These are phyloP conservation scores for Simplicillium aogashimaense DNA, from an alignment of 2,329 filamentous ascomycete genomes.

Conservation along the genomic window DNA sequence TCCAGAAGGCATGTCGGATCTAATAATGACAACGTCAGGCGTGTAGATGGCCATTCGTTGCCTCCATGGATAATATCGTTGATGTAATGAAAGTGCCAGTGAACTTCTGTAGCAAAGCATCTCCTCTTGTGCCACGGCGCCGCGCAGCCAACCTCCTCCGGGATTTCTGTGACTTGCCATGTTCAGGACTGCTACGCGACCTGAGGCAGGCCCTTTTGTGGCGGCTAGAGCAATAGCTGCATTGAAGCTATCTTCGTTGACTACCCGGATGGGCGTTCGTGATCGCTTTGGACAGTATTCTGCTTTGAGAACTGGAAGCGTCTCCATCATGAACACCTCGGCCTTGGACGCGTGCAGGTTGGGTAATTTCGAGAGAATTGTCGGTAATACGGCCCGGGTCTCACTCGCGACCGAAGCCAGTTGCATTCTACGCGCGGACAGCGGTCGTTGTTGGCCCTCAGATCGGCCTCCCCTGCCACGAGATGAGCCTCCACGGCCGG, in stretches of 20 bases:
- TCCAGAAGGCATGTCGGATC: constrained; percentile 33
- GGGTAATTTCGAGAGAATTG: constrained; percentile 33
- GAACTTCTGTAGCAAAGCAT: constrained; percentile 55
- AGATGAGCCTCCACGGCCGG: too few relatives aligned
- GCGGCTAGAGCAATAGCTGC: constrained; percentile 34
- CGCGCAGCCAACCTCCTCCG: constrained; percentile 56
- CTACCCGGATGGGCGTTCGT: constrained; percentile 31
- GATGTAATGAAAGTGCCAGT: constrained; percentile 35
- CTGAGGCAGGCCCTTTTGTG: constrained; percentile 14
- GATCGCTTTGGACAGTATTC: constrained; percentile 30
- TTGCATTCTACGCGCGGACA: not conserved
- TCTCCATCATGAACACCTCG: constrained; percentile 23
- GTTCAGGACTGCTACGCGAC: constrained; percentile 51
- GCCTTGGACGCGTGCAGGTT: constrained; percentile 25
- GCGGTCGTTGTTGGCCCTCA: too few relatives aligned
- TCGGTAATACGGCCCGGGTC: constrained; percentile 35
- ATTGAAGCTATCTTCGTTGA: constrained; percentile 49
- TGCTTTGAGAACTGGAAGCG: constrained; percentile 26
- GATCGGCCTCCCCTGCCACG: too few relatives aligned
- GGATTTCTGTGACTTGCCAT: constrained; percentile 48
- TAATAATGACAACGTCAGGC: constrained; percentile 49
- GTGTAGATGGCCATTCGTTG: constrained; percentile 45
- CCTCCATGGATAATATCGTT: constrained; percentile 42
- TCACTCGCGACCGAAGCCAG: constrained; percentile 26
- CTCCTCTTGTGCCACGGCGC: constrained; percentile 59